Evolutionary conservation across 306 rosid genomes (phyloP).

Genomic region (Oemleria cerasiformis): DNA sequence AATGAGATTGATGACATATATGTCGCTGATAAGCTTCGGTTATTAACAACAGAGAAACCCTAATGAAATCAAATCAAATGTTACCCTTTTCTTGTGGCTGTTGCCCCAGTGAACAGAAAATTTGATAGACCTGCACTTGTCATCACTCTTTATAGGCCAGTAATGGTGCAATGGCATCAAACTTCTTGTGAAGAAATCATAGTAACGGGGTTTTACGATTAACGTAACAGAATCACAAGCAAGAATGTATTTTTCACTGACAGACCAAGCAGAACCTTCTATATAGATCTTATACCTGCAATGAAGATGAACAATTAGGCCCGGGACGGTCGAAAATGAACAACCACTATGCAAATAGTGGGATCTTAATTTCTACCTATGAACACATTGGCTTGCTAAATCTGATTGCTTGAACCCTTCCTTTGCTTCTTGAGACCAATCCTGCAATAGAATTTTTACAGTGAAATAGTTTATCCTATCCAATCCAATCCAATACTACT

Average conservation of each 20-base stretch:
- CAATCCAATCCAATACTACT: no score
- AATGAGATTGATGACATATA: neutral
- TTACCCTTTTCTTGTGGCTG: constrained; percentile 52
- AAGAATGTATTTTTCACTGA: constrained; percentile 83
- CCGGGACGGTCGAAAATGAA: neutral
- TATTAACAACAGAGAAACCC: neutral
- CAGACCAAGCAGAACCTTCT: constrained; percentile 98
- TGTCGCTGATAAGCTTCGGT: no score
- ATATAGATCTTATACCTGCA: constrained; percentile 82
- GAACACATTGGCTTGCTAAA: constrained; percentile 70
- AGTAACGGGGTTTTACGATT: constrained; percentile 68
- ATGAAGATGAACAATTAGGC: neutral
- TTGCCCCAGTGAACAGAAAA: constrained; percentile 96
- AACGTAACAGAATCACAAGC: constrained; percentile 81
- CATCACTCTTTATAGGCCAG: constrained; percentile 76
- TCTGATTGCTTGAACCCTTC: constrained; percentile 75
- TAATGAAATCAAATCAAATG: neutral
- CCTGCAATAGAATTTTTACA: constrained; percentile 29
- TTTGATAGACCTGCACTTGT: constrained; percentile 78
- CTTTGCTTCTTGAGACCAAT: constrained; percentile 60
- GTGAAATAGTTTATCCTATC: no score
- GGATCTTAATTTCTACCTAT: constrained; percentile 41
- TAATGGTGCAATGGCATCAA: constrained; percentile 71
- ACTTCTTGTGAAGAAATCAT: constrained; percentile 84
- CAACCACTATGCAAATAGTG: neutral